Evolutionary conservation across 78 protist genomes (phyloP).

Genomic region (Monosiga brevicollis): DNA sequence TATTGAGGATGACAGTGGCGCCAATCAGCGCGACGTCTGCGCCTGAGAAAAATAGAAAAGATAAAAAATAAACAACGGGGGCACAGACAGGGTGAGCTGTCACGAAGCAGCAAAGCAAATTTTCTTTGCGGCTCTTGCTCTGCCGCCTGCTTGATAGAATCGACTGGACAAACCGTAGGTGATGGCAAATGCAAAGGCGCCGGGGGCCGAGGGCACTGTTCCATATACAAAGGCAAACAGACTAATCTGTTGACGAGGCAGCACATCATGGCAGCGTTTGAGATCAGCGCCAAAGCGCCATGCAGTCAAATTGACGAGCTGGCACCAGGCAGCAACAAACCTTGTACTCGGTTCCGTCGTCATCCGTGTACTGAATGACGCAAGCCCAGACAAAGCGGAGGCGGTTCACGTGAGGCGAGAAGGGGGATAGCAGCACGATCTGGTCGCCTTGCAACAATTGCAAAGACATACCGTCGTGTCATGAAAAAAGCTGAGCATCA

Average conservation of each 20-base stretch:
- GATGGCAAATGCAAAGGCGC: neutral
- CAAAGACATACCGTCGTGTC: neutral
- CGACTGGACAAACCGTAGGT: neutral
- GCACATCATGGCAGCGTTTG: too few species aligned
- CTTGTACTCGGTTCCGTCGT: neutral
- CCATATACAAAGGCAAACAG: neutral
- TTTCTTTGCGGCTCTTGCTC: neutral
- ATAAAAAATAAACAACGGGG: neutral
- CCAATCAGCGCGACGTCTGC: neutral
- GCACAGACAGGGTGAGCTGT: neutral
- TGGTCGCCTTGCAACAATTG: neutral
- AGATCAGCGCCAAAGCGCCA: too few species aligned
- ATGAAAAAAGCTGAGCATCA: neutral
- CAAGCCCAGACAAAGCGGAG: neutral
- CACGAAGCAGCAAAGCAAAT: neutral
- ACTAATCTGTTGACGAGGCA: too few species aligned
- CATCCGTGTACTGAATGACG: neutral
- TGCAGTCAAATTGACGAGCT: too few species aligned
- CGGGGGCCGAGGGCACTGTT: neutral
- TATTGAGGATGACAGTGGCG: neutral
- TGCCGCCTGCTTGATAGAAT: neutral
- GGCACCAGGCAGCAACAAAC: too few species aligned
- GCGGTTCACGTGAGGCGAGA: neutral
- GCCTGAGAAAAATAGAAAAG: neutral
- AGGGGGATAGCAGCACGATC: neutral